Evolutionary conservation across 352 stramenopile species (phyloP), one percentile per base, ranked within the genome.

Genomic region (Phytophthora multivora): DNA sequence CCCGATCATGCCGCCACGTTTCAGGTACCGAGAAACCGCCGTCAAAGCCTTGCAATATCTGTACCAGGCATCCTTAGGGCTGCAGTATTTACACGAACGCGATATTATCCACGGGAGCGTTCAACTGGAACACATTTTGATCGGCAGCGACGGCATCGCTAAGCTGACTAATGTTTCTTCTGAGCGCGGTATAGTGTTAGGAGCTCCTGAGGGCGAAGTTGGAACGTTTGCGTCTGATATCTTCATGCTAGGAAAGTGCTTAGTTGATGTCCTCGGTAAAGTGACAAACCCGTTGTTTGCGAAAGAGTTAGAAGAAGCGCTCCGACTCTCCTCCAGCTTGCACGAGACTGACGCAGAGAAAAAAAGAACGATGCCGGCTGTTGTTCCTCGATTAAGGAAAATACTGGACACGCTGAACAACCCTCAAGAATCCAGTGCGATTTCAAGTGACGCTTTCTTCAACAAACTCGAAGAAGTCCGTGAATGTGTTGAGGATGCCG

Each of bases 51-150:
- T 53, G 18, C 31, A 21, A 21, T 53, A 43, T 16, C 4, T 53
- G 15, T 43, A 53, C 31, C 30, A 43, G 45, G 33, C 48, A 18
- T 35, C 33, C 8, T 21, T 55, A 25, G 48, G 48, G 23, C 31
- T 55, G 4, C 33, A 45, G 5, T 55, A 55, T 23, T 36, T 55
- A n/a, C 48, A 55, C 16, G 48, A 55, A 23, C 31, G 48, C 7
- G 16, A 23, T 7, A 36, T 55, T 36, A 36, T 55, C 3, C 48
- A 55, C 33, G 25, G 25, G 5, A 30, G 38, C 21, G 38, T 25
- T 26, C 33, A n/a, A 39, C 33, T 39, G 11, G 33, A n/a, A n/a
- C 4, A n/a, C 33, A 39, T 39, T 8, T 16, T 39, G 13, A 39
- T 39, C 33, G 33, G 3, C 33, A 39, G 33, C 15, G 33, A n/a